Conservation (phyloP, 495 filamentous ascomycete species). For the Rostrohypoxylon terebratum region DNA sequence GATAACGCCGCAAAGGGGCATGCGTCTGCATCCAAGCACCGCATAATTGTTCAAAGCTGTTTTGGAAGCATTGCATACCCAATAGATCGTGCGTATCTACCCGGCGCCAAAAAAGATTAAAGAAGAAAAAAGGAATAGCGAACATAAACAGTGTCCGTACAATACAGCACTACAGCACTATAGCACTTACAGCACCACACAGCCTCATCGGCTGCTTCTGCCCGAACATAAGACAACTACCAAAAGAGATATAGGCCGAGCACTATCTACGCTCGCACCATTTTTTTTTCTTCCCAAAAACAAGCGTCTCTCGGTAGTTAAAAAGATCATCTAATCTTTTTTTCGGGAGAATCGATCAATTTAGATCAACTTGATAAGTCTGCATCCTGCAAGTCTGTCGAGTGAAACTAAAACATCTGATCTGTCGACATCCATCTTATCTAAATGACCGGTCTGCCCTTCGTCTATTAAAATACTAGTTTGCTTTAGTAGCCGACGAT, state of each 20-base stretch:
- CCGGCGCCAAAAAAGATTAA: constrained; percentile 39
- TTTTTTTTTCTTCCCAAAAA: constrained; percentile 7
- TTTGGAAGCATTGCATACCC: constrained; percentile 46
- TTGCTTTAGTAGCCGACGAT: constrained; percentile 39
- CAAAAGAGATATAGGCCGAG: constrained; percentile 20
- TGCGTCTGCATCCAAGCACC: constrained; percentile 51
- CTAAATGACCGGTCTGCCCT: constrained; percentile 32
- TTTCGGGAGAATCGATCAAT: constrained; percentile 18
- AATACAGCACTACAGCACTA: too few species aligned
- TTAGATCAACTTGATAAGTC: constrained; percentile 37
- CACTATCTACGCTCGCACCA: constrained; percentile 14
- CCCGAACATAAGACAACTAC: constrained; percentile 36
- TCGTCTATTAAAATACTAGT: constrained; percentile 32
- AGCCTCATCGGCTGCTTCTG: constrained; percentile 37
- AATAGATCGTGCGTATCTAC: constrained; percentile 47
- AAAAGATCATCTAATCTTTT: constrained; percentile 1
- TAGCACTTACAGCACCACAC: too few species aligned
- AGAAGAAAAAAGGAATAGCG: constrained; percentile 19
- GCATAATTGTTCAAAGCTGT: constrained; percentile 49
- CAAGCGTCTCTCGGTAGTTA: constrained; percentile 10
- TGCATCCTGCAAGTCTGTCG: constrained; percentile 6
- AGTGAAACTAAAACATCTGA: constrained; percentile 40
- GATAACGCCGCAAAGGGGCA: constrained; percentile 50
- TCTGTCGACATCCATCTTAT: constrained; percentile 33
- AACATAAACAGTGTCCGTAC: constrained; percentile 35